Evolutionary conservation across 176 grass and related monocot genomes (phyloP), one percentile per base, ranked within the genome.

Genomic region (Phoenix roebelenii): DNA sequence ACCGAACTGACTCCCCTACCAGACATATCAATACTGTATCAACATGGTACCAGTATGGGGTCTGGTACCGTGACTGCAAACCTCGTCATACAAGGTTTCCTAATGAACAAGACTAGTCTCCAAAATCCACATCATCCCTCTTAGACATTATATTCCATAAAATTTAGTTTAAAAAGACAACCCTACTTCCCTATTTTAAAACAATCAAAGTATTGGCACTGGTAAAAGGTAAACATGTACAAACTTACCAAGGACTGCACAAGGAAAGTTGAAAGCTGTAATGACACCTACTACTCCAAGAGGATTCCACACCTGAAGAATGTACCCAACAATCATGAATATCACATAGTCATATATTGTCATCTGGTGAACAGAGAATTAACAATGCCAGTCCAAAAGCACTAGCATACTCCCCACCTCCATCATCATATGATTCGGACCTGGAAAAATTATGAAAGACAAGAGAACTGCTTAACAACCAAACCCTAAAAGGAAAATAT

Each of bases 391-490:
- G 74, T 64, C 3, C 16, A 61, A 68, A 54, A 30, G 23, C 35
- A 55, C 17, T 68, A 52, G 15, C 10, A 12, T 50, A 64, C 3
- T 72, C 55, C 74, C 23, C 39, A 95, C 87, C 84, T 97, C 93
- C 93, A 97, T 88, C 93, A 97, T 97, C 84, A 92, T 92, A 80
- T 97, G 93, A 74, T 97, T 91, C 4, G 87, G 93, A 22, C 93
- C 93, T 97, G 93, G 7, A 44, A 39, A 55, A 3, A 73, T 49
- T 10, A 53, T 15, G 65, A 74, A 74, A 82, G 16, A 52, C 52
- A 4, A 28, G 63, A 22, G 65, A 51, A 83, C 25, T 0, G 16
- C 23, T 57, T 6, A 25, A 51, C 49, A 69, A 76, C 52, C 61
- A 55, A 20, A 79, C 52, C 62, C 49, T 6, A 28, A 25, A 20